phyloP scores from a whole-genome alignment of 23 red algal species.

The Gracilaria domingensis region DNA sequence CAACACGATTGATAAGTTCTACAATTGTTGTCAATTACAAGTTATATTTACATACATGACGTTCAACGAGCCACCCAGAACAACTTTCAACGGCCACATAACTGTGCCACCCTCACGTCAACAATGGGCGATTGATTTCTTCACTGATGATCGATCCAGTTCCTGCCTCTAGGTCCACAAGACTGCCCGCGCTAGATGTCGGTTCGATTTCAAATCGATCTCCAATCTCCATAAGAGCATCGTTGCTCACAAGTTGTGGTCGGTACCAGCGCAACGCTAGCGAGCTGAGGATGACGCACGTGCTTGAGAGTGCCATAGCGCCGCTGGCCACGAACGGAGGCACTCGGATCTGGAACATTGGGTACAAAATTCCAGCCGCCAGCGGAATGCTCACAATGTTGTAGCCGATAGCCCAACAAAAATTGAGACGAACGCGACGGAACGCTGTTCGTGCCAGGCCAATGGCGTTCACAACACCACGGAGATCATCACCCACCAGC shows the following conservation, averaged over 20 bases:
- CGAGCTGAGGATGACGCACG: slow-evolving; percentile 77
- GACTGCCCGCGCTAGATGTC: not conserved
- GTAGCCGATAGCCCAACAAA: slow-evolving; percentile 85
- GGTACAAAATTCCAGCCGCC: slow-evolving; percentile 89
- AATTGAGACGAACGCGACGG: slow-evolving; percentile 84
- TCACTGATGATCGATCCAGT: not conserved
- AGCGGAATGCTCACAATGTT: slow-evolving; percentile 89
- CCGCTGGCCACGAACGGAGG: slow-evolving; percentile 88
- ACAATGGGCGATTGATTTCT: slow-evolving; percentile 2
- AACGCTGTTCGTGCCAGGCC: slow-evolving; percentile 76
- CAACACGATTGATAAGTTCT: not conserved
- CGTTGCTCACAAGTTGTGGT: slow-evolving; percentile 29
- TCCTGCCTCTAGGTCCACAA: not conserved
- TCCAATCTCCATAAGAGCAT: not conserved
- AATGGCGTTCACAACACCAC: slow-evolving; percentile 66
- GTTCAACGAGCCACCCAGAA: not conserved
- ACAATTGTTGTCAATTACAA: not conserved
- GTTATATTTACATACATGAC: not conserved
- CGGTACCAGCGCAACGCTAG: slow-evolving; percentile 78
- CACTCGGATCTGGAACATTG: slow-evolving; percentile 69
- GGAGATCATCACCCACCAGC: slow-evolving; percentile 73
- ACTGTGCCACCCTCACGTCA: not conserved
- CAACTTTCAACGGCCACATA: not conserved
- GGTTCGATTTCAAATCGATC: not conserved
- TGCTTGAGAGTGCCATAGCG: slow-evolving; percentile 90